Evolutionary conservation across 495 filamentous ascomycete species (phyloP).

Genomic region (Glonium stellatum): DNA sequence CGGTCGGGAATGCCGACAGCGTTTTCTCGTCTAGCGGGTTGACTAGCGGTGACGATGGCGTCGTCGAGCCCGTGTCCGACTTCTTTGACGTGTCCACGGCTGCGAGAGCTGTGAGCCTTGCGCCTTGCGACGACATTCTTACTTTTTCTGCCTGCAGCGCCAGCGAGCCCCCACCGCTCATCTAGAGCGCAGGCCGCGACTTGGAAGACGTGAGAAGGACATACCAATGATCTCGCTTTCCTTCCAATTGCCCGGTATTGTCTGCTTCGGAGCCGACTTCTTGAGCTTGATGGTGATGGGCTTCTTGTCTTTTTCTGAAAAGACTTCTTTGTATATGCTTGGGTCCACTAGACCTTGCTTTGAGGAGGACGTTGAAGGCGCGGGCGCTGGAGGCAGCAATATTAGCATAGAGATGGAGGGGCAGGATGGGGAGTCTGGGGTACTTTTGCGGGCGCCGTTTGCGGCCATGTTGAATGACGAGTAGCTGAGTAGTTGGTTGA

Average conservation of each 20-base stretch:
- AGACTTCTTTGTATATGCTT: slow-evolving; percentile 6
- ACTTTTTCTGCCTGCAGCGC: too few relatives aligned
- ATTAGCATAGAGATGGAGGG: neutral
- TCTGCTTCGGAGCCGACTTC: slow-evolving; percentile 25
- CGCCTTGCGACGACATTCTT: neutral
- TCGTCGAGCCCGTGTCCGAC: slow-evolving; percentile 9
- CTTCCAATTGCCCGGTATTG: slow-evolving; percentile 31
- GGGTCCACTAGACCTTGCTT: slow-evolving; percentile 13
- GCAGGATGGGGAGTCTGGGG: neutral
- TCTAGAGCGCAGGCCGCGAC: neutral
- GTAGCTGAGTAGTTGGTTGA: neutral
- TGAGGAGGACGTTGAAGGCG: slow-evolving; percentile 9
- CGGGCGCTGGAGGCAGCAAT: slow-evolving; percentile 3
- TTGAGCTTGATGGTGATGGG: slow-evolving; percentile 26
- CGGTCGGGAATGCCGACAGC: slow-evolving; percentile 63
- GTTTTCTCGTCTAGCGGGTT: slow-evolving; percentile 66
- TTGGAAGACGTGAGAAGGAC: neutral
- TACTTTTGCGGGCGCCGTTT: slow-evolving; percentile 8
- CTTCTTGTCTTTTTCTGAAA: slow-evolving; percentile 25
- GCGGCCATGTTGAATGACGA: slow-evolving; percentile 1
- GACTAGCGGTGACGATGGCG: slow-evolving; percentile 50
- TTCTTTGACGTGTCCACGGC: slow-evolving; percentile 14
- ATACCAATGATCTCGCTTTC: slow-evolving; percentile 28
- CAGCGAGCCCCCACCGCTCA: too few relatives aligned
- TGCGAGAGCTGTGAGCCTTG: slow-evolving; percentile 1